These are phyloP conservation scores for Lunularia cruciata DNA, from an alignment of 225 moss, liverwort and hornwort species.

Conservation along the genomic window DNA sequence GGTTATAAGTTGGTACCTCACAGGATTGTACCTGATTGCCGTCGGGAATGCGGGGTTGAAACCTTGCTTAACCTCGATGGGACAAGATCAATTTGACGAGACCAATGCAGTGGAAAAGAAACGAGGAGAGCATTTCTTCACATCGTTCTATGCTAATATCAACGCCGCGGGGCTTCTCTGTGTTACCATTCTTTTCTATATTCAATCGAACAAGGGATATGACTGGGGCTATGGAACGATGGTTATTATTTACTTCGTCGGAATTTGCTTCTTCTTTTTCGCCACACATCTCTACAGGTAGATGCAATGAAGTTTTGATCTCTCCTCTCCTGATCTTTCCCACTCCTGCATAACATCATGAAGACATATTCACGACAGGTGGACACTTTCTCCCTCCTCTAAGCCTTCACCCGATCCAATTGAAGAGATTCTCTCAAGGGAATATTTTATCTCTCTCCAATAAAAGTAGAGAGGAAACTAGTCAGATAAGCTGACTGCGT, in stretches of 20 bases:
- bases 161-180: slow-evolving; percentile 34
- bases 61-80: slow-evolving; percentile 40
- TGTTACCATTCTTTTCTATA: slow-evolving; percentile 34
- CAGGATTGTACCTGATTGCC: slow-evolving; percentile 27
- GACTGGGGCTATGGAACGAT: slow-evolving; percentile 28
- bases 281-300: slow-evolving; percentile 40
- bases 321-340: no score
- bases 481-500: no score
- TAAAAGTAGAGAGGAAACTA: no score
- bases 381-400: no score
- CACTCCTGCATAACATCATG: no score
- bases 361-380: no score
- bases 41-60: slow-evolving; percentile 39
- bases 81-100: slow-evolving; percentile 47
- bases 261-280: slow-evolving; percentile 26
- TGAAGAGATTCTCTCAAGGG: no score
- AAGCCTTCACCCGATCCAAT: no score
- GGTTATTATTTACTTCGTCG: slow-evolving; percentile 19
- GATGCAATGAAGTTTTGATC: no score
- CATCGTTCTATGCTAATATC: slow-evolving; percentile 25
- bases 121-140: slow-evolving; percentile 36
- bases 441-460: no score
- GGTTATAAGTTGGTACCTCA: slow-evolving; percentile 27
- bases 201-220: slow-evolving; percentile 24
- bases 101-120: slow-evolving; percentile 33